Evolutionary conservation across 2,329 filamentous ascomycete genomes (phyloP).

Genomic region (Trichoderma endophyticum): DNA sequence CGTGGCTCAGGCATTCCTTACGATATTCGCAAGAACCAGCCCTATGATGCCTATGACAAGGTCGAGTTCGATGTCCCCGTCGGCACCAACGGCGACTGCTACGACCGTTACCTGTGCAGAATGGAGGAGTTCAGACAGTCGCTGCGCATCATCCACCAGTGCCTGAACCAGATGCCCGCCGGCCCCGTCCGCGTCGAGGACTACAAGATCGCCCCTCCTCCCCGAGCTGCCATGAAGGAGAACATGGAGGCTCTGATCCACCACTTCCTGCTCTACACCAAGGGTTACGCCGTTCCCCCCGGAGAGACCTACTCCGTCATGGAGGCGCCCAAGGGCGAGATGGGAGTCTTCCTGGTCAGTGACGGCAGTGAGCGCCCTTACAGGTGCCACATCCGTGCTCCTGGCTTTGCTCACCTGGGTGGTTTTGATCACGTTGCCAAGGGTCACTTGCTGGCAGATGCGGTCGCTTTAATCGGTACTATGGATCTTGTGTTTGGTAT

Average conservation of each 20-base stretch:
- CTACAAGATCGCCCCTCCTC: slow-evolving; percentile 96
- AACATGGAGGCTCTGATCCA: slow-evolving; percentile 99
- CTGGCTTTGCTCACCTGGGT: slow-evolving; percentile 90
- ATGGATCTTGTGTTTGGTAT: slow-evolving; percentile 88
- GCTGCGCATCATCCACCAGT: slow-evolving; percentile 97
- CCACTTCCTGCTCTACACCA: slow-evolving; percentile 98
- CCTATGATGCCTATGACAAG: slow-evolving; percentile 96
- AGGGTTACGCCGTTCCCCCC: slow-evolving; percentile 94
- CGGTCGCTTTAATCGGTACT: slow-evolving; percentile 89
- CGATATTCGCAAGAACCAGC: slow-evolving; percentile 94
- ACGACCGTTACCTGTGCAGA: slow-evolving; percentile 96
- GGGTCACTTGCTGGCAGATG: slow-evolving; percentile 92
- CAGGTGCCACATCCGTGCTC: slow-evolving; percentile 94
- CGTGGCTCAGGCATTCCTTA: slow-evolving; percentile 93
- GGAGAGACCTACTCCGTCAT: slow-evolving; percentile 98
- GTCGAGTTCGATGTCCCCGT: slow-evolving; percentile 98
- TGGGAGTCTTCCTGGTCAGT: slow-evolving; percentile 95
- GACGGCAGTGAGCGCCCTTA: slow-evolving; percentile 96
- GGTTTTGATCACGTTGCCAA: slow-evolving; percentile 92
- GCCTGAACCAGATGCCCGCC: slow-evolving; percentile 96
- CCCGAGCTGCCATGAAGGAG: slow-evolving; percentile 98
- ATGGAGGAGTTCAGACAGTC: slow-evolving; percentile 99
- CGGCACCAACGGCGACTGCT: slow-evolving; percentile 95
- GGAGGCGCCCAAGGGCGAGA: slow-evolving; percentile 99
- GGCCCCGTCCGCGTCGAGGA: slow-evolving; percentile 95